A percentile compares a stretch with the other conserved stretches of the same genome.
Evolutionary conservation across 2,329 filamentous ascomycete genomes (phyloP).

Genomic region (Shiraia bambusicola): DNA sequence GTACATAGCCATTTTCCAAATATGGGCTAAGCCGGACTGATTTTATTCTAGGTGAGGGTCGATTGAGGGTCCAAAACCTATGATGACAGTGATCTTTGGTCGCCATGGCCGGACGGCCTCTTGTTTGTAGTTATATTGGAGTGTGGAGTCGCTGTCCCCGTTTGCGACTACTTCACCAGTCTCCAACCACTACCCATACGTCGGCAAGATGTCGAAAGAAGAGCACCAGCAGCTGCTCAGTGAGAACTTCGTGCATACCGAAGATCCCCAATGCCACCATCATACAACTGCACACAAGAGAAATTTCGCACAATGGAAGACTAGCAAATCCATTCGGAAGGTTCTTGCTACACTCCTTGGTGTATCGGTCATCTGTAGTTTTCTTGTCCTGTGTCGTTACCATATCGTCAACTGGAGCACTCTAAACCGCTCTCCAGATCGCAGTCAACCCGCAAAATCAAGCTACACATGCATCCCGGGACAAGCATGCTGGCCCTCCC

Average conservation of each 20-base stretch:
- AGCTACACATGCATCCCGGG: slow-evolving; percentile 41
- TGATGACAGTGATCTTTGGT: background rate
- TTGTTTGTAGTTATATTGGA: slow-evolving; percentile 6
- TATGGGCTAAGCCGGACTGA: slow-evolving; percentile 13
- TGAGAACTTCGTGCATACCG: slow-evolving; percentile 13
- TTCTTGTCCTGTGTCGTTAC: slow-evolving; percentile 4
- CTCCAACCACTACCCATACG: background rate
- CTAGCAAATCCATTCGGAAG: background rate
- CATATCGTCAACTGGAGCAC: background rate
- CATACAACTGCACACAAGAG: background rate
- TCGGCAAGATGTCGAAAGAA: slow-evolving; percentile 10
- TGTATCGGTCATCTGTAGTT: slow-evolving; percentile 6
- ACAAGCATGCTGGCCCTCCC: slow-evolving; percentile 41
- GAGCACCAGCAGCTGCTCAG: slow-evolving; percentile 16
- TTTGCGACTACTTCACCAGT: background rate
- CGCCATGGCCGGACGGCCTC: background rate
- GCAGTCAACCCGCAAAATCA: slow-evolving; percentile 1
- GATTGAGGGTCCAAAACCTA: background rate
- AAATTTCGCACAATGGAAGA: background rate
- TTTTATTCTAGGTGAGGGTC: slow-evolving; percentile 6
- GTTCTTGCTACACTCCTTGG: slow-evolving; percentile 9
- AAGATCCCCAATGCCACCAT: background rate
- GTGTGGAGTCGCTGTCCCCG: background rate
- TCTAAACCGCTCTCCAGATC: background rate
- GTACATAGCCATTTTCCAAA: slow-evolving; percentile 24